Base-by-base conservation (phyloP, 176 grass and related monocot genomes). In the Phoenix roebelenii region DNA sequence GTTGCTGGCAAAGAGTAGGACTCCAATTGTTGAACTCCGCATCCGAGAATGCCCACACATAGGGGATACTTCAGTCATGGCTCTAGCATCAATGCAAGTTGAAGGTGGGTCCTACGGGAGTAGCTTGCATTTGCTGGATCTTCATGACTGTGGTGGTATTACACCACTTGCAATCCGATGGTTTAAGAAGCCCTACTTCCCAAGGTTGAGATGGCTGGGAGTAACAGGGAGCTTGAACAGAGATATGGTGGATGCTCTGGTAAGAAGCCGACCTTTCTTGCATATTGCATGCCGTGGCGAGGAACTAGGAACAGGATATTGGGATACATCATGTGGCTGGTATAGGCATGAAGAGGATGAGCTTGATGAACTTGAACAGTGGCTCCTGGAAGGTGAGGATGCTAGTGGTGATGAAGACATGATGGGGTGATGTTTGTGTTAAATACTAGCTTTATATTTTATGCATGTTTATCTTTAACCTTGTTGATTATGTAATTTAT, bases 141-240 rank as follows among this genome's bases (percentile, higher is more conserved):
- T 98, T 30, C 92, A 67, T 0, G 87, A 92, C 32, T 98, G 87
- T 23, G 73, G 84, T 22, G 67, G 67, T 57, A 98, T 98, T 65
- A 98, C 93, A 50, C 70, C 79, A 3, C 79, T 98, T 48, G 81
- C 93, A 35, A 78, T 80, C 51, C 72, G 81, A 69, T 92, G 93
- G 87, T 92, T 98, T 71, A 98, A 98, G 76, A 98, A 85, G 50
- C 93, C 93, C 1, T 92, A 92, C 53, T 92, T 98, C 67, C 81
- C 87, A 3, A 88, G 87, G 54, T 59, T 98, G 56, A 67, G 87
- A 23, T 98, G 83, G 79, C 73, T 98, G 5, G 93, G 93, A 23
- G 57, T 98, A 49, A 89, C 66, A 17, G 93, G 93, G 28, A 78
- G 83, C 57, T 67, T 98, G 87, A 92, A 98, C 67, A 83, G 81